These are phyloP conservation scores for Sporisorium iseilematis-ciliati DNA, from an alignment of 1,284 basidiomycete species.

Conservation along the genomic window DNA sequence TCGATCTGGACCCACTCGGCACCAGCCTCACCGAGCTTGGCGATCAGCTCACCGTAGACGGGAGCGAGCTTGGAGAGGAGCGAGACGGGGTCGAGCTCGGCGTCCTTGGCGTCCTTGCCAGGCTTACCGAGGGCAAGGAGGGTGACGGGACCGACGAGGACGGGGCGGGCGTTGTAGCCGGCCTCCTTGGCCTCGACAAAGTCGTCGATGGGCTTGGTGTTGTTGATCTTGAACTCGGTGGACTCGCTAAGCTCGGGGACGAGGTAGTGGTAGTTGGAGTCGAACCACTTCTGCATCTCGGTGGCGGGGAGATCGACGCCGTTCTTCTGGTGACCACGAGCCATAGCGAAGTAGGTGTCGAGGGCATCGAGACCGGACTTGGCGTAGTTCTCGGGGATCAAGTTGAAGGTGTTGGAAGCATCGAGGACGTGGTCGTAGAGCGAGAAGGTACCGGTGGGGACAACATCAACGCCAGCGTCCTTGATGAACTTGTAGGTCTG, in stretches of 20 bases:
- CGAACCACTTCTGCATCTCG: slow-evolving; percentile 99
- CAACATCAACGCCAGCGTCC: slow-evolving; percentile 86
- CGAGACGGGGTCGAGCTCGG: slow-evolving; percentile 89
- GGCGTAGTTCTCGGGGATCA: slow-evolving; percentile 93
- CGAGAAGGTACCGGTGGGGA: slow-evolving; percentile 97
- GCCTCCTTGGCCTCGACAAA: slow-evolving; percentile 93
- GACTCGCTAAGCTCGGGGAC: slow-evolving; percentile 94
- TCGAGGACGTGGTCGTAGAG: slow-evolving; percentile 99
- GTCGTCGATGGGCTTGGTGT: slow-evolving; percentile 90
- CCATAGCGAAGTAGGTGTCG: slow-evolving; percentile 93
- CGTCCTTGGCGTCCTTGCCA: slow-evolving; percentile 81
- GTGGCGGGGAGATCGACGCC: slow-evolving; percentile 96
- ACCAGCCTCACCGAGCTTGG: slow-evolving; percentile 91
- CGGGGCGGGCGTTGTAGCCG: slow-evolving; percentile 92
- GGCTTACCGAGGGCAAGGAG: slow-evolving; percentile 95
- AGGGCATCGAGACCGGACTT: slow-evolving; percentile 87
- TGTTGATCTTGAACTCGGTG: slow-evolving; percentile 94
- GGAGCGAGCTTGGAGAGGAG: slow-evolving; percentile 91
- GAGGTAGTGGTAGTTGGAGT: slow-evolving; percentile 99
- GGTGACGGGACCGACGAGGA: slow-evolving; percentile 94
- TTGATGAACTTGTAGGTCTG: slow-evolving; percentile 90
- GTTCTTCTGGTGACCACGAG: slow-evolving; percentile 92
- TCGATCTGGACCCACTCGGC: slow-evolving; percentile 96
- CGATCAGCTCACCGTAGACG: slow-evolving; percentile 90
- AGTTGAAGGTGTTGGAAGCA: slow-evolving; percentile 95